Evolutionary conservation across 1,139 yeast genomes (phyloP), one percentile per base, ranked within the genome.

Genomic region (Saccharomyces hybrid): DNA sequence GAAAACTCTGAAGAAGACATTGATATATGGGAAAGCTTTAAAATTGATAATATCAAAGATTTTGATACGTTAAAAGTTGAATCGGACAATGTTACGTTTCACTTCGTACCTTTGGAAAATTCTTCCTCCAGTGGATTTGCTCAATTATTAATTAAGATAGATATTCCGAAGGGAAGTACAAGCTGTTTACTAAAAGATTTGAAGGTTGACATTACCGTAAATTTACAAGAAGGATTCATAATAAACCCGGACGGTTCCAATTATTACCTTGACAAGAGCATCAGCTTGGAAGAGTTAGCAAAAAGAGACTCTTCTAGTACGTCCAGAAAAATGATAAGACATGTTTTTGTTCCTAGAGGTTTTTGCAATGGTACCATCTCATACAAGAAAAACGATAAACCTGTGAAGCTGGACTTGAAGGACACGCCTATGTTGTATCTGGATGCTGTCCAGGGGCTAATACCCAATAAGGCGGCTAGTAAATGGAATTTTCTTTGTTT

Each of bases 391-490:
- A 61, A 61, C 44, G 67, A 64, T 16, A 53, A 59, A 38, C 42
- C 46, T 5, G 48, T 66, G 50, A 55, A 53, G 27, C 29, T 51
- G 13, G 41, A 26, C 8, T 70, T 82, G 55, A 73, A 74, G 28
- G 55, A 59, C 9, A 84, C 85, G 41, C 76, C 70, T 50, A 79
- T 85, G 55, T 81, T 87, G 85, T 87, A 83, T 66, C 90, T 88
- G 49, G 86, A 85, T 87, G 96, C 96, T 3, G 76, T 88, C 60
- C 96, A 89, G 72, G 96, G 96, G 56, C 84, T 89, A 90, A 84
- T 88, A 71, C 96, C 96, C 14, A 95, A 88, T 71, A 96, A 88
- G 69, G 95, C 95, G 20, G 96, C 96, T 52, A 83, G 88, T 59
- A 72, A 85, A 26, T 89, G 96, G 96, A 89, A 89, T 73, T 89